A percentile compares a stretch with the other conserved stretches of the same genome.
These are phyloP conservation scores for Chlamydomonas reinhardtii DNA, from an alignment of 163 green algal species.

Conservation along the genomic window DNA sequence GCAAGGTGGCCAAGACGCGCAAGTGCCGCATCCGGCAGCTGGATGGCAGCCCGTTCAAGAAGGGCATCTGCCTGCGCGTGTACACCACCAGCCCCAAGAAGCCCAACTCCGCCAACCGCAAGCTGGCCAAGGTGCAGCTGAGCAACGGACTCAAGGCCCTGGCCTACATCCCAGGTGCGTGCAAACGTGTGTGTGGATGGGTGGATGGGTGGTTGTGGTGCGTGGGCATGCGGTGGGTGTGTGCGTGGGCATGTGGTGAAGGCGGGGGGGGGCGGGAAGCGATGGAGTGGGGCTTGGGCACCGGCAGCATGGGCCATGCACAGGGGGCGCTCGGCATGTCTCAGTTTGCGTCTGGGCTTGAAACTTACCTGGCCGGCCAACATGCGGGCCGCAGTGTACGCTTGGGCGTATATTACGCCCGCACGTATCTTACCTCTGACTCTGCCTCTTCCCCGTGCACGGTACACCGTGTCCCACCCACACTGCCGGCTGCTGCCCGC, in stretches of 20 bases:
- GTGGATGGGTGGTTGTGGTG: too few species aligned
- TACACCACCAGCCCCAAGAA: slow-evolving; percentile 94
- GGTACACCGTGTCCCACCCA: too few species aligned
- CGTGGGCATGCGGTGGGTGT: too few species aligned
- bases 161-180: slow-evolving; percentile 85
- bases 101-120: slow-evolving; percentile 93
- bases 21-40: slow-evolving; percentile 50
- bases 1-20: slow-evolving; percentile 17
- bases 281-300: neutral
- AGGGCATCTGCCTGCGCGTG: slow-evolving; percentile 73
- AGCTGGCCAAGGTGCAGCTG: slow-evolving; percentile 88
- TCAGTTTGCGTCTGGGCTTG: too few species aligned
- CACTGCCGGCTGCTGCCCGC: neutral
- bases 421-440: too few species aligned
- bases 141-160: slow-evolving; percentile 83
- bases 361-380: too few species aligned
- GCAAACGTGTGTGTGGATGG: too few species aligned
- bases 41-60: slow-evolving; percentile 53
- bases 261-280: neutral
- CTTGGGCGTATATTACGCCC: too few species aligned
- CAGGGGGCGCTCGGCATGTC: too few species aligned
- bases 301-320: too few species aligned
- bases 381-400: too few species aligned
- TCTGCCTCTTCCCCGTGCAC: too few species aligned
- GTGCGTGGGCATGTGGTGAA: neutral